A percentile compares a stretch with the other conserved stretches of the same genome.
Conservation (phyloP, 306 rosid species). For the Fagus crenata region DNA sequence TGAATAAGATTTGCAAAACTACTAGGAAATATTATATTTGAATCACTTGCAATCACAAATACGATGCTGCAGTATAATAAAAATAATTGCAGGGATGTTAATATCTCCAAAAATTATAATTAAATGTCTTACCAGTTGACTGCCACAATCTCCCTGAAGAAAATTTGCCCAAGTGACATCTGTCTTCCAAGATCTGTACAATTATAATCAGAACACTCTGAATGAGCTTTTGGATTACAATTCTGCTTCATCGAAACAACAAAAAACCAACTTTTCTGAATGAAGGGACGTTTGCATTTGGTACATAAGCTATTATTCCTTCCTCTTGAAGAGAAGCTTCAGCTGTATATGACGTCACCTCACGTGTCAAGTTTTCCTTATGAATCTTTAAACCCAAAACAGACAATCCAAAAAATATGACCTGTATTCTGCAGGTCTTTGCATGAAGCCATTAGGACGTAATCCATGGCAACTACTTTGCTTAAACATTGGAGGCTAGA, state of each 20-base stretch:
- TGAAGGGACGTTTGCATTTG: not conserved
- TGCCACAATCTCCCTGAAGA: not conserved
- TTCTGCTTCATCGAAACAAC: not conserved
- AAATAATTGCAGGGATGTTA: not conserved
- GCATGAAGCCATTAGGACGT: conserved; percentile 17
- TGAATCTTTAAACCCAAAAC: not conserved
- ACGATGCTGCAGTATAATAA: not conserved
- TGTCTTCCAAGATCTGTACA: not conserved
- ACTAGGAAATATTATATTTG: not conserved
- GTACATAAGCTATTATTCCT: not conserved
- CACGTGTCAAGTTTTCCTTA: not conserved
- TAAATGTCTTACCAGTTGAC: not conserved
- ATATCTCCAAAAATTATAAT: not conserved
- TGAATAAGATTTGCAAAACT: not conserved
- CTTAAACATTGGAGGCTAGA: conserved; percentile 29
- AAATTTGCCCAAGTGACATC: conserved; percentile 6
- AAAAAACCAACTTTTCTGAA: conserved; percentile 1
- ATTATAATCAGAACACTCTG: not conserved
- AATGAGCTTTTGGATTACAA: not conserved
- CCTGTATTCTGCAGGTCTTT: not conserved
- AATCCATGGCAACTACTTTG: not conserved
- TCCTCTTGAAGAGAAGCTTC: not conserved
- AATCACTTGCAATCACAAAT: not conserved
- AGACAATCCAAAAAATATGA: not conserved
- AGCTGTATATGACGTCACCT: not conserved